These are phyloP conservation scores for Gillenia trifoliata DNA, from an alignment of 306 rosid genomes.

Conservation along the genomic window DNA sequence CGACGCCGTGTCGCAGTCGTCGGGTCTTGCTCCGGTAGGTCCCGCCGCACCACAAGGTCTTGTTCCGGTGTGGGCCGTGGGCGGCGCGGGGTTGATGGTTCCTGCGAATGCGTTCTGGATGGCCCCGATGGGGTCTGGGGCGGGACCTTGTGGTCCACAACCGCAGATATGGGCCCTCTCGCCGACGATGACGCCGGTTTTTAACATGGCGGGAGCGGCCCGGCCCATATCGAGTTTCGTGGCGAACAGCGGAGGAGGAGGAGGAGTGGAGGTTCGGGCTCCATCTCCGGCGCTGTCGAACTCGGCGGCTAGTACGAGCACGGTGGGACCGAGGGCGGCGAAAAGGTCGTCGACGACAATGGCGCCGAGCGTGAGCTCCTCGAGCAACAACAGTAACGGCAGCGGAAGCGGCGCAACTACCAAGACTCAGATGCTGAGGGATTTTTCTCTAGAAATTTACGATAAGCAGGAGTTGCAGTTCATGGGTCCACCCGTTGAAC, in stretches of 20 bases:
- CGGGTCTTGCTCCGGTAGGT: conserved; percentile 51
- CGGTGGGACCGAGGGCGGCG: conserved; percentile 45
- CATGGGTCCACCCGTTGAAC: conserved; percentile 20
- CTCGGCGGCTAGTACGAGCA: conserved; percentile 36
- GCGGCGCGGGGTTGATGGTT: conserved; percentile 40
- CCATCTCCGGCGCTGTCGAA: conserved; percentile 19
- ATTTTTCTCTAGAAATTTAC: conserved; percentile 39
- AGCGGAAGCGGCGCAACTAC: not conserved
- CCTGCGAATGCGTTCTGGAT: conserved; percentile 69
- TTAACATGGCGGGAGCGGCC: conserved; percentile 36
- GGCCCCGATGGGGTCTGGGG: conserved; percentile 16
- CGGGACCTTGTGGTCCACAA: conserved; percentile 20
- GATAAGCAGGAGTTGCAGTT: conserved; percentile 43
- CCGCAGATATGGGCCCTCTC: conserved; percentile 59
- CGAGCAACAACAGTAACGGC: conserved; percentile 1
- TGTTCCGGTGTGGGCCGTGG: conserved; percentile 53
- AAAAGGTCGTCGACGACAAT: conserved; percentile 37
- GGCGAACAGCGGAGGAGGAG: not conserved
- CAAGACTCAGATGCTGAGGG: conserved; percentile 40
- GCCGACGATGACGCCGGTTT: conserved; percentile 38
- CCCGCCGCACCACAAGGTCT: conserved; percentile 42
- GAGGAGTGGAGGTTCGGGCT: not conserved
- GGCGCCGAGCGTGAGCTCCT: conserved; percentile 50
- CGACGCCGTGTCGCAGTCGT: conserved; percentile 34
- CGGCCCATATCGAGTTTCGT: conserved; percentile 38